Conservation (phyloP, 2,329 filamentous ascomycete genomes). For the Penicillium italicum region DNA sequence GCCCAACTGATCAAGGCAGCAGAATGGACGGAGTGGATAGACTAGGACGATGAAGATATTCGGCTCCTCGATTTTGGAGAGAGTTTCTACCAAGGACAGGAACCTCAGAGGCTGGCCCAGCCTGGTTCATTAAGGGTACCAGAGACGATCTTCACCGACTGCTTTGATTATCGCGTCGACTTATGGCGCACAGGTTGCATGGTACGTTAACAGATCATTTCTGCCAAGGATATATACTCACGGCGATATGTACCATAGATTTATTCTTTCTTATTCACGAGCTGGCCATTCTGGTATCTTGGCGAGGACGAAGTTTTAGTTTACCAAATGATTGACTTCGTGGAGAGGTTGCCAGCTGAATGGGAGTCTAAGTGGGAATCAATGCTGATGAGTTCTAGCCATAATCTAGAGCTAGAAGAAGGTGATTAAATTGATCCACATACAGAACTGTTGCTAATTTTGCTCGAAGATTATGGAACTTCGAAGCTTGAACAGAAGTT, state of each 20-base stretch:
- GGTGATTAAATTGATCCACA: not conserved
- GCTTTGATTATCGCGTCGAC: slow-evolving; percentile 32
- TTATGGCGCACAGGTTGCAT: slow-evolving; percentile 30
- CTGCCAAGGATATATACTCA: slow-evolving; percentile 3
- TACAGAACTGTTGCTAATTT: slow-evolving; percentile 10
- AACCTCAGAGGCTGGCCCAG: slow-evolving; percentile 21
- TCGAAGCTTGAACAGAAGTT: slow-evolving; percentile 19
- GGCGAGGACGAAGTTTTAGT: slow-evolving; percentile 16
- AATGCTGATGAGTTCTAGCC: slow-evolving; percentile 10
- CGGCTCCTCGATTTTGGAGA: slow-evolving; percentile 25
- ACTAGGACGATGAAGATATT: slow-evolving; percentile 27
- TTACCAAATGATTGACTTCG: slow-evolving; percentile 24
- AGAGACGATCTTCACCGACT: slow-evolving; percentile 31
- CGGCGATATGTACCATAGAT: slow-evolving; percentile 14
- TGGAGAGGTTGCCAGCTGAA: slow-evolving; percentile 19
- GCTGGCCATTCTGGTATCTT: slow-evolving; percentile 20
- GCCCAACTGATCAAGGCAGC: slow-evolving; percentile 24
- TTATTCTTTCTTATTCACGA: slow-evolving; percentile 22
- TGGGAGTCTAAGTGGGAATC: slow-evolving; percentile 21
- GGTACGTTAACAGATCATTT: slow-evolving; percentile 15
- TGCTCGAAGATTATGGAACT: slow-evolving; percentile 4
- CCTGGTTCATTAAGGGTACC: slow-evolving; percentile 27
- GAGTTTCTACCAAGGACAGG: slow-evolving; percentile 20
- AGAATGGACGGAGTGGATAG: slow-evolving; percentile 25
- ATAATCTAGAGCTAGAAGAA: slow-evolving; percentile 4